A percentile compares a stretch with the other conserved stretches of the same genome.
These are phyloP conservation scores for Casuarina cunninghamiana DNA, from an alignment of 306 rosid species.

Conservation along the genomic window DNA sequence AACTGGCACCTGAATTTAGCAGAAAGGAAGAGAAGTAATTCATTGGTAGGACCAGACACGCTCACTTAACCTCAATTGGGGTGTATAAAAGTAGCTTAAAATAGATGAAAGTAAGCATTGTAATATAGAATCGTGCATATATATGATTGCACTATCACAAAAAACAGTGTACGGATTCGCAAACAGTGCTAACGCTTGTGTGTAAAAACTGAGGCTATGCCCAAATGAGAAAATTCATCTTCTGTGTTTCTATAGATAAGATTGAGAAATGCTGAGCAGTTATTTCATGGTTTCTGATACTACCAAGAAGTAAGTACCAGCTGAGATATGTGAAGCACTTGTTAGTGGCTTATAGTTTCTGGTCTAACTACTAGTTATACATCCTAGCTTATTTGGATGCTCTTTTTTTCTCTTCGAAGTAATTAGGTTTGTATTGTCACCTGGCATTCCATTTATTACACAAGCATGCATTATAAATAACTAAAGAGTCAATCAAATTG, in stretches of 20 bases:
- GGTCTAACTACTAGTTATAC: not conserved
- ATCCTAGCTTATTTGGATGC: not conserved
- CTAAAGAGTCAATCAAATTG: not conserved
- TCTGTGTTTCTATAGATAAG: not conserved
- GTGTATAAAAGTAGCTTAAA: not conserved
- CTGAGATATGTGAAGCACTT: not conserved
- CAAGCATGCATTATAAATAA: not conserved
- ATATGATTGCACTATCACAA: no score
- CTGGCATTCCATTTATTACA: not conserved
- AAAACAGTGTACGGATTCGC: not conserved
- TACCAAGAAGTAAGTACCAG: not conserved
- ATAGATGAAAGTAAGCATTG: no score
- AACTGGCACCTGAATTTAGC: not conserved
- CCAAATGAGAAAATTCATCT: not conserved
- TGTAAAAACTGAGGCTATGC: no score
- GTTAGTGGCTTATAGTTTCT: not conserved
- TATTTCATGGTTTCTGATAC: not conserved
- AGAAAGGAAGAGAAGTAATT: not conserved
- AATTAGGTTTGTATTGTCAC: not conserved
- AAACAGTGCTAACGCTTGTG: not conserved
- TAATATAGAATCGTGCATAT: no score
- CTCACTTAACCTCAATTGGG: not conserved
- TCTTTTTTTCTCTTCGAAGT: not conserved
- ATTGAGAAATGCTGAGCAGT: not conserved
- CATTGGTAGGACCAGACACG: not conserved